Conservation (phyloP, 208 protist genomes). For the Lotmaria passim region DNA sequence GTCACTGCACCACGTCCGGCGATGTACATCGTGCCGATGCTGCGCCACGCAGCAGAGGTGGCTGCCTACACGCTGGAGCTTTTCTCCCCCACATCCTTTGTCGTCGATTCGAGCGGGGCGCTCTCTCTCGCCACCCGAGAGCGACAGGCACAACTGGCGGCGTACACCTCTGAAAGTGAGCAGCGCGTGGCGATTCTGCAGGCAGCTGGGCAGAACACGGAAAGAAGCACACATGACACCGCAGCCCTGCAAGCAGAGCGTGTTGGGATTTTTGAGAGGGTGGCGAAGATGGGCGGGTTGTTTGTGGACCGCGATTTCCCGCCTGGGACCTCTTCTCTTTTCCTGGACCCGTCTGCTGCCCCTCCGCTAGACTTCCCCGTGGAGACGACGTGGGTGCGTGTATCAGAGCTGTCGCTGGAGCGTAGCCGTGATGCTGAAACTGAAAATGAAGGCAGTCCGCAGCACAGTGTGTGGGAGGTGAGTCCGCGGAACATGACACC, state of each 20-base stretch:
- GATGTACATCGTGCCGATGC: slow-evolving; percentile 68
- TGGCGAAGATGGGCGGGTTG: slow-evolving; percentile 45
- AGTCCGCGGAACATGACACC: slow-evolving; percentile 38
- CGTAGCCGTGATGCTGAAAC: not conserved
- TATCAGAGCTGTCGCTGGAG: slow-evolving; percentile 28
- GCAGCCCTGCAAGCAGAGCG: slow-evolving; percentile 39
- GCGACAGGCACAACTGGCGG: slow-evolving; percentile 41
- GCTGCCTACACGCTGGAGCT: slow-evolving; percentile 67
- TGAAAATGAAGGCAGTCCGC: too few species aligned
- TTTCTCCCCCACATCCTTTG: slow-evolving; percentile 61
- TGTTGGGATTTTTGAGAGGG: slow-evolving; percentile 43
- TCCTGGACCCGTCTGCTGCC: slow-evolving; percentile 59
- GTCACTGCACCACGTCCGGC: slow-evolving; percentile 28
- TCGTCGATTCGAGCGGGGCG: slow-evolving; percentile 34
- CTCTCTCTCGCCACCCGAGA: slow-evolving; percentile 46
- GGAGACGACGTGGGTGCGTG: slow-evolving; percentile 66
- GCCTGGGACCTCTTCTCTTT: slow-evolving; percentile 76
- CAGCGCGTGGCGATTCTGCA: slow-evolving; percentile 23
- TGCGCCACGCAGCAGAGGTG: slow-evolving; percentile 61
- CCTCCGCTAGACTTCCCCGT: slow-evolving; percentile 52
- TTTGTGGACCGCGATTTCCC: slow-evolving; percentile 87
- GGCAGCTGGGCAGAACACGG: not conserved
- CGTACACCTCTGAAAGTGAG: slow-evolving; percentile 23
- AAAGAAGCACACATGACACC: not conserved
- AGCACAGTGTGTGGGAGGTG: slow-evolving; percentile 27